Conservation (phyloP, 2,329 filamentous ascomycete genomes). For the Calonectria multiphialidica region DNA sequence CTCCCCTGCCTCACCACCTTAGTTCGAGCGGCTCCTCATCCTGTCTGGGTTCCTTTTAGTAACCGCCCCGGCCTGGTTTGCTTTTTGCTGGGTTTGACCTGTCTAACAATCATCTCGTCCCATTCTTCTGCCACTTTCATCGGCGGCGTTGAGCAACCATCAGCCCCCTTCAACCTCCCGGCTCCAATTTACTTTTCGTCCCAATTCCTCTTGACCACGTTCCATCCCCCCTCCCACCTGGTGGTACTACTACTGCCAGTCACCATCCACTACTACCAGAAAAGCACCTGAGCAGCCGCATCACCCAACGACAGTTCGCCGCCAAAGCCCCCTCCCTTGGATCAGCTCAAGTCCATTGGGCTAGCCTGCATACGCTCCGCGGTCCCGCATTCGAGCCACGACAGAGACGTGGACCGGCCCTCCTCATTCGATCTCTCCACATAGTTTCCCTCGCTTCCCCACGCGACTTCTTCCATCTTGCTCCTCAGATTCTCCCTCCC, state of each 20-base stretch:
- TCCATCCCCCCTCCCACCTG: slow-evolving; percentile 41
- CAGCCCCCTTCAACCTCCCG: slow-evolving; percentile 23
- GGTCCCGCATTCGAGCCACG: slow-evolving; percentile 56
- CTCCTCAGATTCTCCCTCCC: slow-evolving; percentile 47
- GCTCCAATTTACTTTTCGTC: slow-evolving; percentile 30
- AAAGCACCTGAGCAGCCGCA: slow-evolving; percentile 44
- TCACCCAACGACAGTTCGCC: slow-evolving; percentile 45
- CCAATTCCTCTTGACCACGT: slow-evolving; percentile 36
- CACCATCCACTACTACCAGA: slow-evolving; percentile 43
- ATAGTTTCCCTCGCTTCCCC: slow-evolving; percentile 49
- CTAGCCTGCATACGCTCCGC: slow-evolving; percentile 52
- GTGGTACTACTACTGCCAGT: slow-evolving; percentile 39
- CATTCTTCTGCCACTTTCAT: slow-evolving; percentile 5
- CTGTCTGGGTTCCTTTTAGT: slow-evolving; percentile 16
- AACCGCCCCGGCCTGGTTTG: slow-evolving; percentile 28
- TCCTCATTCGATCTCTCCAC: slow-evolving; percentile 51
- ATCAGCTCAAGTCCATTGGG: slow-evolving; percentile 49
- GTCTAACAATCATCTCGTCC: slow-evolving; percentile 15
- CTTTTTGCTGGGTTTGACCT: slow-evolving; percentile 37
- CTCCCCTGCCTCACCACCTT: slow-evolving; percentile 34
- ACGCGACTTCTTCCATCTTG: slow-evolving; percentile 49
- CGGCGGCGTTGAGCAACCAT: slow-evolving; percentile 2
- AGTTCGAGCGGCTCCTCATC: slow-evolving; percentile 36
- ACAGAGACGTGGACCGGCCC: slow-evolving; percentile 49
- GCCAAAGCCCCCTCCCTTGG: slow-evolving; percentile 44